Evolutionary conservation across 805 yeast genomes (phyloP).

Genomic region (Pichia scutulata): DNA sequence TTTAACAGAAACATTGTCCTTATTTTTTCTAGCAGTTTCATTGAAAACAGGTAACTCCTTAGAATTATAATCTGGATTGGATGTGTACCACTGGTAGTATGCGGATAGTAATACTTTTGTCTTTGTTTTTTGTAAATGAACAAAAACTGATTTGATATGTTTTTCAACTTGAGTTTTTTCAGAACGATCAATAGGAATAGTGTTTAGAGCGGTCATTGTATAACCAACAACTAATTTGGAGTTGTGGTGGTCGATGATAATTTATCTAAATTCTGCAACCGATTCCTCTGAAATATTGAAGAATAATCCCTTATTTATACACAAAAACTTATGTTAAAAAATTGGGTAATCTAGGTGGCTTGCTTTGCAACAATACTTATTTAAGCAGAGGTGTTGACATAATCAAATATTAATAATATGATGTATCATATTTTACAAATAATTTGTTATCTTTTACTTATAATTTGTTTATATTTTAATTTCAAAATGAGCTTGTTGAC

Average conservation of each 20-base stretch:
- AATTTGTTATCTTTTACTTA: neutral
- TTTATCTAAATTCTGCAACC: too few species aligned
- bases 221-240: neutral
- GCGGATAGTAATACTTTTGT: constrained; percentile 15
- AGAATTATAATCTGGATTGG: constrained; percentile 1
- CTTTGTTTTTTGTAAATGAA: constrained; percentile 19
- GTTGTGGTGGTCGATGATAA: neutral
- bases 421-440: neutral
- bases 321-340: too few species aligned
- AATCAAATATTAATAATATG: too few species aligned
- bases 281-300: too few species aligned
- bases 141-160: constrained; percentile 15
- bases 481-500: neutral
- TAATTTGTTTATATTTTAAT: too few species aligned
- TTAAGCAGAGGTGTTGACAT: neutral
- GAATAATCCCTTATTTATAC: neutral
- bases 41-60: constrained; percentile 2
- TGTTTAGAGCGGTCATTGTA: neutral
- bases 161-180: constrained; percentile 9
- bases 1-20: neutral
- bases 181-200: constrained; percentile 11
- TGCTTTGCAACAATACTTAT: neutral
- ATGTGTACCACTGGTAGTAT: constrained; percentile 16
- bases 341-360: neutral
- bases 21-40: neutral